Base-by-base conservation (phyloP, 148 eudicot genomes). In the Diospyros lotus region DNA sequence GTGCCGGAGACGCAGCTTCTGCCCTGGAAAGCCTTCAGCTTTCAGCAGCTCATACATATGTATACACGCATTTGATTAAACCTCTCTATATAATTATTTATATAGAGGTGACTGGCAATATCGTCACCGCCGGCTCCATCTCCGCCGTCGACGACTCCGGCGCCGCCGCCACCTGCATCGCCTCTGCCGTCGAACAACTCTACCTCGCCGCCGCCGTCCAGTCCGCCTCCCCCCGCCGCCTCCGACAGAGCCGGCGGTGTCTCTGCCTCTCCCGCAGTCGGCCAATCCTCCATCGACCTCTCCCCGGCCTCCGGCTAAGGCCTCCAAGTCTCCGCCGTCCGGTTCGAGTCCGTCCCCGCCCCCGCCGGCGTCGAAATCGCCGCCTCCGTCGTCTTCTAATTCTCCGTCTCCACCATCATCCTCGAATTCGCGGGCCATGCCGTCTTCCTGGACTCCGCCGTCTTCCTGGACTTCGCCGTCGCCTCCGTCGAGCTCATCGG, bases 211-310 rank as follows among this genome's bases (percentile, higher is more conserved):
- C 48, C 76, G 0, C 74, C 79, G 13, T 54, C 82, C 3, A 73
- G 9, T 11, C 68, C 89, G 60, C 73, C 87, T 45, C 79, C 85
- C 2, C 80, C 71, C 90, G 0, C 79, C 90, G 0, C 59, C 82
- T 1, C 62, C 86, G 0, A 42, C 64, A 9, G 41, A 85, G 46
- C 42, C 85, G 12, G 58, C 90, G 0, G 68, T 83, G 2, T 75
- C 89, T 4, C 65, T 87, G 0, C 17, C 84, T 0, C 44, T 81
- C 1, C 50, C 85, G 0, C 76, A 89, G 28, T 28, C 28, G 28
- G 28, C 28, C 28, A 28, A 28, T 28, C 28, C 28, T 28, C 28
- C 28, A 28, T 28, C 28, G 28, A 28, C 28, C 28, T 28, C 28
- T 28, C 28, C 28, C 28, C 28, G 28, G 28, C 28, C 28, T 28